Evolutionary conservation across 2,329 filamentous ascomycete species (phyloP), one percentile per base, ranked within the genome.

Genomic region (Arthrinium puccinioides): DNA sequence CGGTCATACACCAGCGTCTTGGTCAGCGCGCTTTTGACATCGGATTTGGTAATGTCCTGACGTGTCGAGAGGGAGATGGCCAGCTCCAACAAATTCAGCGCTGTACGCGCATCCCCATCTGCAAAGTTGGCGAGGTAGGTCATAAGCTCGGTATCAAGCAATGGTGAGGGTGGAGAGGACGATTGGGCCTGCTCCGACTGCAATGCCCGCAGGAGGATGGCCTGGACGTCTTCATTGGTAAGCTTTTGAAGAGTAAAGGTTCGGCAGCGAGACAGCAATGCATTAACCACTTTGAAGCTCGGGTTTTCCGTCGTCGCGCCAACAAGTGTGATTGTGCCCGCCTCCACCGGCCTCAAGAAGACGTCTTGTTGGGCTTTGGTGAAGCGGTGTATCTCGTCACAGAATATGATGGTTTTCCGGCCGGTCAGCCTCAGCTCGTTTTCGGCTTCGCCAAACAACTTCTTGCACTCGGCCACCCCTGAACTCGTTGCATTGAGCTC

Each of bases 301-400:
- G 92, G 92, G 48, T 98, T 98, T 60, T 98, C 92, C 0, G 92
- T 98, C 4, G 92, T 98, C 6, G 92, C 92, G 9, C 89, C 92
- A 43, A 97, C 92, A 21, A 98, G 69, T 0, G 87, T 96, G 46
- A 98, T 82, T 20, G 85, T 84, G 6, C 92, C 92, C 1, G 81
- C 81, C 62, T 98, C 92, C 16, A 97, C 90, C 0, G 90, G 90
- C 13, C 84, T 87, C 2, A 98, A 69, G 50, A 97, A 97, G 1
- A 96, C 84, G 60, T 97, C 92, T 56, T 98, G 92, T 58, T 97
- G 92, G 0, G 81, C 74, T 62, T 95, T 96, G 49, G 76, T 84
- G 67, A 95, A 95, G 20, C 90, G 72, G 61, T 95, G 88, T 32
- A 96, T 92, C 67, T 97, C 92, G 63, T 98, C 92, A 64, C 90